Base-by-base conservation (phyloP, 495 filamentous ascomycete genomes). In the Penicillium lagena region DNA sequence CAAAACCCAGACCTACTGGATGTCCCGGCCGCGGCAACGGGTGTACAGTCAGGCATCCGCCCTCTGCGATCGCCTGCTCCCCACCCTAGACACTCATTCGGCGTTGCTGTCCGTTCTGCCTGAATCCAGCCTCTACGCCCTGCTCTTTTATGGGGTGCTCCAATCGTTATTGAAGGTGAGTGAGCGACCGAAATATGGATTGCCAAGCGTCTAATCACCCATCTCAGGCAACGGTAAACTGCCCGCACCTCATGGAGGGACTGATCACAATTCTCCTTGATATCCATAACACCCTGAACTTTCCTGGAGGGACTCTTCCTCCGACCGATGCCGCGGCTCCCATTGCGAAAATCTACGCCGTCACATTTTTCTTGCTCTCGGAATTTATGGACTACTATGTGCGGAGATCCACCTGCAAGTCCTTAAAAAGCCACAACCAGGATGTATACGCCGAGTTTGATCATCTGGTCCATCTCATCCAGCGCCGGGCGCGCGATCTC, bases 301-400 rank as follows among this genome's bases (percentile, higher is more conserved):
- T 56, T 22, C 56, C 53, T 39, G 28, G 50, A 30, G 37, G 46
- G 50, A 43, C 40, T 52, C 17, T 27, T 53, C 42, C 46, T 22
- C 43, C 56, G 17, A 51, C 43, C 7, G 50, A 49, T 11, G 55
- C 55, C 15, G 55, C 63, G 6, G 40, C 64, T 35, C 42, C 58
- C 11, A 59, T 74, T 30, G 66, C 68, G 11, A 59, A 55, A 13
- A 61, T 73, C 29, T 77, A 76, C 47, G 52, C 70, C 4, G 52
- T 72, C 37, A 57, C 66, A 2, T 75, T 76, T 35, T 63, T 76
- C 50, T 66, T 75, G 35, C 52, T 77, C 9, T 62, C 66, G 38
- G 67, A 71, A 43, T 62, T 72, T 43, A 73, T 76, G 58, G 63
- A 68, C 43, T 75, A 70, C 66, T 71, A 72, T 56, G 60, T 67